Conservation (phyloP, 108 stramenopile species). For the Parietichytrium sp. region DNA sequence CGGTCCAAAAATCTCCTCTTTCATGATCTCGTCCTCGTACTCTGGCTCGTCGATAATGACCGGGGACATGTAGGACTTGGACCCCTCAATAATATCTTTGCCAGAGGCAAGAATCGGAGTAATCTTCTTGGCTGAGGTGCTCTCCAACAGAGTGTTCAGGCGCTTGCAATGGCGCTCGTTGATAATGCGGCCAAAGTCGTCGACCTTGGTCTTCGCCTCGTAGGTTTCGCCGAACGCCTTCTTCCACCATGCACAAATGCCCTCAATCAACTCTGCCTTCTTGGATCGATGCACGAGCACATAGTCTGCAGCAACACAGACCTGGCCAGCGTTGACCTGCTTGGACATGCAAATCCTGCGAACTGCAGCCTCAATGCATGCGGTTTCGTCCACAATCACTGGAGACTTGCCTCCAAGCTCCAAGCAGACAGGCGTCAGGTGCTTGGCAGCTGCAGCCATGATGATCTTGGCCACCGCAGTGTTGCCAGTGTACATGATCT, state of each 20-base stretch:
- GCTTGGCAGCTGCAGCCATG: constrained; percentile 70
- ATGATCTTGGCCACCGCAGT: constrained; percentile 62
- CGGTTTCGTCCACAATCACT: constrained; percentile 53
- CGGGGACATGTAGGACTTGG: no score
- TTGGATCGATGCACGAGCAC: constrained; percentile 53
- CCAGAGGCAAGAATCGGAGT: constrained; percentile 14
- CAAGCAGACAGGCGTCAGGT: constrained; percentile 75
- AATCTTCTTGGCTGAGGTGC: neutral
- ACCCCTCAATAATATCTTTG: neutral
- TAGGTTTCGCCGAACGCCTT: neutral
- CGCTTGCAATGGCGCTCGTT: neutral
- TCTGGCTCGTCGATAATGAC: neutral
- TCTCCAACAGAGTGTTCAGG: neutral
- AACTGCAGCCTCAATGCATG: constrained; percentile 56
- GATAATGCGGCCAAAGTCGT: neutral
- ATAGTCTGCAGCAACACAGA: constrained; percentile 79
- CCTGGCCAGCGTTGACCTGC: constrained; percentile 76
- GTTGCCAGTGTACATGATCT: constrained; percentile 78
- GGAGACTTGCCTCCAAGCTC: constrained; percentile 90
- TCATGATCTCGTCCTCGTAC: neutral
- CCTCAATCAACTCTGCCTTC: neutral
- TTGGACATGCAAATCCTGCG: constrained; percentile 69
- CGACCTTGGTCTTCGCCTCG: neutral
- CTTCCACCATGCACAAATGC: no score
- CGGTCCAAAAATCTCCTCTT: constrained; percentile 54